Evolutionary conservation across 345 rosid genomes (phyloP).

Genomic region (Citrus sinensis): DNA sequence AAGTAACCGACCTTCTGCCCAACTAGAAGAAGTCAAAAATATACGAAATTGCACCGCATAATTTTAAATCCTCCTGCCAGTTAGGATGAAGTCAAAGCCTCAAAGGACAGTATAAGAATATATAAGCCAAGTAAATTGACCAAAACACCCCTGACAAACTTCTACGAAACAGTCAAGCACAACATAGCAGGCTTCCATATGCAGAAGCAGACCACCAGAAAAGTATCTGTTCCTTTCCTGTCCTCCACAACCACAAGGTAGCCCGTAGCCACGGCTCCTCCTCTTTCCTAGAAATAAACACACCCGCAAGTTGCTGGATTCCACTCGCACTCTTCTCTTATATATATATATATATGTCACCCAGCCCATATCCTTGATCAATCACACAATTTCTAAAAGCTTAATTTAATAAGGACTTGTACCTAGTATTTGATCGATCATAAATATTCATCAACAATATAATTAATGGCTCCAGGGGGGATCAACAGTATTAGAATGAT

Average conservation of each 20-base stretch:
- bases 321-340: not conserved
- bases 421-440: not conserved
- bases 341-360: not conserved
- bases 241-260: conserved; percentile 12
- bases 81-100: conserved; percentile 15
- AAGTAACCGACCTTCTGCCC: not conserved
- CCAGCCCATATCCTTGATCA: not conserved
- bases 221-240: conserved; percentile 30
- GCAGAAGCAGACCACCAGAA: conserved; percentile 22
- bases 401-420: not conserved
- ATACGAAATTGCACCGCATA: not conserved
- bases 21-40: not conserved
- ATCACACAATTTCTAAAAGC: not conserved
- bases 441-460: not conserved
- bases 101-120: not conserved
- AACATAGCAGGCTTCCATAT: not conserved
- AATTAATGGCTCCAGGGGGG: conserved; percentile 9
- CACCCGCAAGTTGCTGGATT: too few species aligned
- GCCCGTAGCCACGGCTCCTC: conserved; percentile 14
- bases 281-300: conserved; percentile 27
- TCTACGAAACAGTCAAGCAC: conserved; percentile 16
- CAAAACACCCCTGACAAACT: conserved; percentile 18
- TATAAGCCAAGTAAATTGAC: not conserved
- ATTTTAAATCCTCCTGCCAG: not conserved
- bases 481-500: not conserved